A percentile compares a stretch with the other conserved stretches of the same genome.
Evolutionary conservation across 2,329 filamentous ascomycete genomes (phyloP).

Genomic region (Didymella pomorum): DNA sequence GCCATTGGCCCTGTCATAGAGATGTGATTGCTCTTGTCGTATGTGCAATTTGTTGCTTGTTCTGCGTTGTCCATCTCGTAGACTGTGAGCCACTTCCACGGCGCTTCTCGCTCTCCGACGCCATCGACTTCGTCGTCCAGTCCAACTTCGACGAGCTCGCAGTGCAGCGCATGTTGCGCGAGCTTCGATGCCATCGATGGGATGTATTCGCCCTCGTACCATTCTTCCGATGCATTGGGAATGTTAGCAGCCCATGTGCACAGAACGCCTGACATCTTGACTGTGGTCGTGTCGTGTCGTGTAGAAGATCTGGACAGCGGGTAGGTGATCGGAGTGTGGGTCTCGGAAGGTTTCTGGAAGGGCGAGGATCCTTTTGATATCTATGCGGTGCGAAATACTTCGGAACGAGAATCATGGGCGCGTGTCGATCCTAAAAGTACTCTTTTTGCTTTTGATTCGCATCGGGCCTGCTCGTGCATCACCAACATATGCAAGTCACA

Average conservation of each 20-base stretch:
- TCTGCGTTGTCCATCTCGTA: slow-evolving; percentile 17
- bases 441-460: slow-evolving; percentile 3
- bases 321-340: neutral
- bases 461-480: slow-evolving; percentile 10
- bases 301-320: neutral
- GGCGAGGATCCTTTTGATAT: neutral
- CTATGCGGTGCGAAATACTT: neutral
- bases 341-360: neutral
- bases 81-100: slow-evolving; percentile 23
- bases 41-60: slow-evolving; percentile 1
- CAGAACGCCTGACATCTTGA: slow-evolving; percentile 29
- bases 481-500: slow-evolving; percentile 7
- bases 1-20: slow-evolving; percentile 7
- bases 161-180: slow-evolving; percentile 21
- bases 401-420: neutral
- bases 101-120: slow-evolving; percentile 15
- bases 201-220: slow-evolving; percentile 30
- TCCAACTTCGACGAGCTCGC: slow-evolving; percentile 13
- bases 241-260: slow-evolving; percentile 32
- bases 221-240: slow-evolving; percentile 19
- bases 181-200: slow-evolving; percentile 13
- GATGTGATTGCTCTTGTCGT: slow-evolving; percentile 12
- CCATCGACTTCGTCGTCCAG: slow-evolving; percentile 16
- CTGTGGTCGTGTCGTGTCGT: neutral
- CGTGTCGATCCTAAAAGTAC: slow-evolving; percentile 9